A percentile compares a stretch with the other conserved stretches of the same genome.
phyloP scores from a whole-genome alignment of 139 green algal species.

The Chlamydomonas applanata region DNA sequence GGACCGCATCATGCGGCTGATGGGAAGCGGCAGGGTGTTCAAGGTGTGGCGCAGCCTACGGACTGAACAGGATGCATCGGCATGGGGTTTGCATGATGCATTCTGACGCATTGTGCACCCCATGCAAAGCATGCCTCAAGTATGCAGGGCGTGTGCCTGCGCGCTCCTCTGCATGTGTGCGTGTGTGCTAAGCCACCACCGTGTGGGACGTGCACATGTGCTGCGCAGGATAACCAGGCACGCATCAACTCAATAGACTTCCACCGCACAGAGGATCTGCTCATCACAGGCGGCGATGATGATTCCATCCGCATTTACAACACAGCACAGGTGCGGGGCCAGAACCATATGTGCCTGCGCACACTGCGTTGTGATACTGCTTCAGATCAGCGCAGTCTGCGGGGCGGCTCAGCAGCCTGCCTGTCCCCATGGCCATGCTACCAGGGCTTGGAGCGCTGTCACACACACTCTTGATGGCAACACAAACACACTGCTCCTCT shows the following conservation, averaged over 20 bases:
- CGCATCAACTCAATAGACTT: constrained; percentile 89
- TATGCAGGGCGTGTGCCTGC: not conserved
- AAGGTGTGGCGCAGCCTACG: constrained; percentile 17
- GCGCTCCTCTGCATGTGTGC: not conserved
- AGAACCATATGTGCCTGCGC: too few species aligned
- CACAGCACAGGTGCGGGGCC: constrained; percentile 51
- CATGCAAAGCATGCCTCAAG: not conserved
- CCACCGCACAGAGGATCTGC: constrained; percentile 78
- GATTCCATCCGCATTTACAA: constrained; percentile 84
- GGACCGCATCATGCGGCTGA: constrained; percentile 27
- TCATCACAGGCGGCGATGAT: constrained; percentile 82
- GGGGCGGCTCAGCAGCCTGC: too few species aligned
- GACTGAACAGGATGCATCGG: not conserved
- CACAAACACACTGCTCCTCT: too few species aligned
- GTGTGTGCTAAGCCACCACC: too few species aligned
- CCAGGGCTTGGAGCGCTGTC: too few species aligned
- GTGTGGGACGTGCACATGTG: not conserved
- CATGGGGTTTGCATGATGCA: not conserved
- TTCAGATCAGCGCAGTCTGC: too few species aligned
- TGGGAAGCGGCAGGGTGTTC: constrained; percentile 32
- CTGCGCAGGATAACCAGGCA: constrained; percentile 29
- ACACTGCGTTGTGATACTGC: too few species aligned
- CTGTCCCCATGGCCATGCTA: too few species aligned
- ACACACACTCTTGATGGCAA: too few species aligned
- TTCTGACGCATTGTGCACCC: not conserved